Evolutionary conservation across 2,329 filamentous ascomycete genomes (phyloP).

Genomic region (Lasiodiplodia theobromae): DNA sequence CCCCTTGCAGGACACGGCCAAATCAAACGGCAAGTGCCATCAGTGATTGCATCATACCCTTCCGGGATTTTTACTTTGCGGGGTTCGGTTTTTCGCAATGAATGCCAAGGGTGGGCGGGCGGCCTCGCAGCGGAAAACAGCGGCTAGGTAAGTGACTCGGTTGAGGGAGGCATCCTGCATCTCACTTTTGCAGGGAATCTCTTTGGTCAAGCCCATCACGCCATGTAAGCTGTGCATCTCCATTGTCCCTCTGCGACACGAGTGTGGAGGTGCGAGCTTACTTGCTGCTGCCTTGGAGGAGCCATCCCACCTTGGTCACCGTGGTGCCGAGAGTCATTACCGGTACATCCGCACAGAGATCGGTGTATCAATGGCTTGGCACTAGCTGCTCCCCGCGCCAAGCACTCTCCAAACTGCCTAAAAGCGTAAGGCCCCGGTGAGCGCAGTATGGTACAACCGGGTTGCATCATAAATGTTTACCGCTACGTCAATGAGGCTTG

Average conservation of each 20-base stretch:
- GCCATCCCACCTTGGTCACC: not conserved
- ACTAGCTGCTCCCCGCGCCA: slow-evolving; percentile 15
- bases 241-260: not conserved
- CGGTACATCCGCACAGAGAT: slow-evolving; percentile 12
- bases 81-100: not conserved
- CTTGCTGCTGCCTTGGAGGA: slow-evolving; percentile 15
- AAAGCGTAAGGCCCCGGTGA: slow-evolving; percentile 2
- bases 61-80: not conserved
- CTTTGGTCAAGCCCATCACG: not conserved
- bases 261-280: not conserved
- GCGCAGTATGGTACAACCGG: not conserved
- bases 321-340: not conserved
- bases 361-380: slow-evolving; percentile 10
- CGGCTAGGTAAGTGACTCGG: not conserved
- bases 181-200: not conserved
- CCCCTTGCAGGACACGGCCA: not conserved
- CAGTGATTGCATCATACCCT: not conserved
- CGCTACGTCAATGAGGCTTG: slow-evolving; percentile 15
- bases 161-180: not conserved
- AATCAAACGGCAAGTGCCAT: not conserved
- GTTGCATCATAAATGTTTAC: slow-evolving; percentile 2
- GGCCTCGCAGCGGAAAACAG: slow-evolving; percentile 4
- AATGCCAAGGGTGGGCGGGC: slow-evolving; percentile 14
- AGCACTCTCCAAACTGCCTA: slow-evolving; percentile 20
- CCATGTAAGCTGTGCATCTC: not conserved